These are phyloP conservation scores for Alloteropsis semialata DNA, from an alignment of 176 grass and related monocot species.

Conservation along the genomic window DNA sequence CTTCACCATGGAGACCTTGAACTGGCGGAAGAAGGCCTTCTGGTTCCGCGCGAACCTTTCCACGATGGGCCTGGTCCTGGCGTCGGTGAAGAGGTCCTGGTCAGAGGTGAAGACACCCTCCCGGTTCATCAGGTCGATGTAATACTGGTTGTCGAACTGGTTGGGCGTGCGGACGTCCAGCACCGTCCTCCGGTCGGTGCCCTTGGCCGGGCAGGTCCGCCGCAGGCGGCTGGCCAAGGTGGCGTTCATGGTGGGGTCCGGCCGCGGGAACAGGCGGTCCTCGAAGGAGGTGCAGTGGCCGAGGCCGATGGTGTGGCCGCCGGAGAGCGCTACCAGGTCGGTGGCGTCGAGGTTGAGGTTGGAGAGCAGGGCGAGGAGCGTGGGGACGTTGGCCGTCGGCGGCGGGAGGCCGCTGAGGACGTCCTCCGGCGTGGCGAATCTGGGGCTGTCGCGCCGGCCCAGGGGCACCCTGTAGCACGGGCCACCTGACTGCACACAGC, in stretches of 20 bases:
- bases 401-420: constrained; percentile 34
- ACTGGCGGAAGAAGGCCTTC: constrained; percentile 42
- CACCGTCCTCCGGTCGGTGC: constrained; percentile 27
- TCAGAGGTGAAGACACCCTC: constrained; percentile 72
- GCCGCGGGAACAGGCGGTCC: constrained; percentile 41
- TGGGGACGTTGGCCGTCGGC: constrained; percentile 5
- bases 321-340: constrained; percentile 70
- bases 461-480: constrained; percentile 47
- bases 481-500: too few species aligned
- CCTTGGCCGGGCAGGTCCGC: constrained; percentile 31
- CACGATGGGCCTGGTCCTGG: constrained; percentile 20
- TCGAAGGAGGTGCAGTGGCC: constrained; percentile 56
- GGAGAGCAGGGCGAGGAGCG: constrained; percentile 32
- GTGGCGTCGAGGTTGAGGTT: constrained; percentile 33
- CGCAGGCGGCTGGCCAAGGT: constrained; percentile 33
- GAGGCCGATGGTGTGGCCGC: constrained; percentile 65
- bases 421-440: constrained; percentile 22
- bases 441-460: constrained; percentile 48
- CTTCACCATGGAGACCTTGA: constrained; percentile 51
- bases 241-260: constrained; percentile 31
- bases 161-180: constrained; percentile 47
- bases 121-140: constrained; percentile 51
- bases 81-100: constrained; percentile 57
- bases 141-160: constrained; percentile 75
- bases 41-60: constrained; percentile 11